Evolutionary conservation across 169 alveolate species (phyloP), one percentile per base, ranked within the genome.

Genomic region (Eimeria maxima): DNA sequence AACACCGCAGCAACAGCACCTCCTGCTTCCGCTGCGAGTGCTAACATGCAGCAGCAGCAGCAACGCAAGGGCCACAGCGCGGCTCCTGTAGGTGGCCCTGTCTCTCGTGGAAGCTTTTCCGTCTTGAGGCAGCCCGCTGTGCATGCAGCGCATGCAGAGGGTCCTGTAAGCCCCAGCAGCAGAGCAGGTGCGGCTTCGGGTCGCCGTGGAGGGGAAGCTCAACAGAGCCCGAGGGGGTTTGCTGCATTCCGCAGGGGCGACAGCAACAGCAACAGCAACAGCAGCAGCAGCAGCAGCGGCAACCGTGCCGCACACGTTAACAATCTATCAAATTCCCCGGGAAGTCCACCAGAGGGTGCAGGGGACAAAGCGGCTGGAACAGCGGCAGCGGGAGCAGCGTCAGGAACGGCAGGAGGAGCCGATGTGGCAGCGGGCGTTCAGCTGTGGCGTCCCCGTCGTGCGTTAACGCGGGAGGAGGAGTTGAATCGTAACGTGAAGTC

Each of bases 401-500:
- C 84, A 73, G 55, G 57, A 73, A 55, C 84, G 38, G 84, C 84
- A 73, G 55, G 24, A 33, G 84, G 57, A 8, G 84, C 55, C 8
- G 55, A 74, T 5, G 65, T 63, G 6, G 78, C 69, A 60, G 69
- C 7, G 20, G 69, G 76, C 3, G 83, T 57, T 10, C 42, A 44
- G 27, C 50, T 83, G 16, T 95, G 97, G 97, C 53, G 93, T 4
- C 95, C 97, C 13, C 95, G 97, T 4, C 53, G 92, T 18, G 84
- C 42, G 44, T n/a, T 74, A 8, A 44, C 88, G 38, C 84, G 95
- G 4, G 95, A 89, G n/a, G 93, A 95, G 44, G 96, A 73, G 22
- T 27, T 98, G 81, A 96, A 96, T 93, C 92, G 99, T 60, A 97
- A 97, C 44, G 97, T 97, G 78, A 98, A 98, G 90, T 97, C 98